phyloP scores from a whole-genome alignment of 371 early-diverging fungal genomes.

The Mortierella sp. region DNA sequence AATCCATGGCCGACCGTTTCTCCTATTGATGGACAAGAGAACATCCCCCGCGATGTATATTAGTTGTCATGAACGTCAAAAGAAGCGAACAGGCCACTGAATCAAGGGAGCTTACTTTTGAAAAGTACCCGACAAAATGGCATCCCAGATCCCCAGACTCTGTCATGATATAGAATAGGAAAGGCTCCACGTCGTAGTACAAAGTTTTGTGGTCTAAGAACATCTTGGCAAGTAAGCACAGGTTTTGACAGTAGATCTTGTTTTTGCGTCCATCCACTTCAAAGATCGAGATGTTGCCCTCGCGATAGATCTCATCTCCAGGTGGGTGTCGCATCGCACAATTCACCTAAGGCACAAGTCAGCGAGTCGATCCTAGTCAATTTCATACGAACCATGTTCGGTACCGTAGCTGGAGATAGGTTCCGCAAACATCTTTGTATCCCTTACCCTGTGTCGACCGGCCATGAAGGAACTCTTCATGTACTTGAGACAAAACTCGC shows the following conservation, averaged over 20 bases:
- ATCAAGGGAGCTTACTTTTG: conserved; percentile 85
- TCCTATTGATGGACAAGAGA: conserved; percentile 65
- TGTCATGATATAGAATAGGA: conserved; percentile 97
- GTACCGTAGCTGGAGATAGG: too few species aligned
- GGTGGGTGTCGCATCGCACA: conserved; percentile 94
- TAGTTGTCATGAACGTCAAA: not conserved
- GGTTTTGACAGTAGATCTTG: conserved; percentile 97
- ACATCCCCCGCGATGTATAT: not conserved
- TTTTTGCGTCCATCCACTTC: conserved; percentile 97
- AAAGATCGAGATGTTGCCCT: conserved; percentile 87
- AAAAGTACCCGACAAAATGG: conserved; percentile 99
- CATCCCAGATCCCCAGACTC: conserved; percentile 81
- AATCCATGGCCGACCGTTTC: conserved; percentile 89
- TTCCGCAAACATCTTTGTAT: not conserved
- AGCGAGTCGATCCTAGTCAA: too few species aligned
- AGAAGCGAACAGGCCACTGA: too few species aligned
- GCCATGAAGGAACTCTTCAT: conserved; percentile 81
- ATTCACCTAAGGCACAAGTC: conserved; percentile 59
- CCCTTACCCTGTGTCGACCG: conserved; percentile 73
- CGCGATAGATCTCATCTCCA: conserved; percentile 98
- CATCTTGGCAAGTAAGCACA: conserved; percentile 97
- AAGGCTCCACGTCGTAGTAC: conserved; percentile 99
- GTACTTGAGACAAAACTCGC: conserved; percentile 98
- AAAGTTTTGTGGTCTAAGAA: conserved; percentile 99
- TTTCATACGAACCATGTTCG: too few species aligned